Evolutionary conservation across 768 basidiomycete genomes (phyloP), one percentile per base, ranked within the genome.

Genomic region (Agrocybe praecox): DNA sequence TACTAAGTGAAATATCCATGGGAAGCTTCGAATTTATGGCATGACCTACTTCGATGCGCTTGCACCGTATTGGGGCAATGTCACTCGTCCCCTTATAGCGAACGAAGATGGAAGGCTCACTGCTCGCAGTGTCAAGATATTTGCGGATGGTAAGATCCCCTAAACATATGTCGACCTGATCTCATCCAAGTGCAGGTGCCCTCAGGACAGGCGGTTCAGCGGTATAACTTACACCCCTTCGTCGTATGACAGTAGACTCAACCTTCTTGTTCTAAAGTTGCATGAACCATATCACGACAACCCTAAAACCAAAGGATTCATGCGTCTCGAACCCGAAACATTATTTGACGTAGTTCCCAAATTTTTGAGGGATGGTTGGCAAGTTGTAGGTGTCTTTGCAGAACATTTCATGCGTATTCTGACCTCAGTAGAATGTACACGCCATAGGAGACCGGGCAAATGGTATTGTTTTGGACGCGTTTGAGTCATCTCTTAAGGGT

Each of bases 191-290:
- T 54, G 15, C 54, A 90, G 89, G 94, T 55, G 95, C 94, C 26
- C 75, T 97, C 34, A 84, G 95, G 29, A 89, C 89, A n/a, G 89
- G 92, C 55, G 95, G 94, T 45, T 93, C 95, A 45, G 94, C 95
- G 43, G 89, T 89, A 73, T 69, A 78, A 65, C 22, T 45, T 15
- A 49, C 21, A 29, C 26, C 45, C 36, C 36, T 6, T 21, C 15
- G 36, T 46, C 45, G 15, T 29, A 2, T 21, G 22, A n/a, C 51
- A 23, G 46, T 26, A 49, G 18, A 54, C 14, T 26, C 45, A 15
- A n/a, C n/a, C n/a, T n/a, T n/a, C n/a, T 29, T 7, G 18, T 53
- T 18, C 36, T 23, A 12, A 61, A 90, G 89, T 76, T 97, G 34
- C 80, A 89, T 54, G 89, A 93, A 61, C 89, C 91, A 1, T 96